These are phyloP conservation scores for Salix purpurea DNA, from an alignment of 345 rosid genomes.

Conservation along the genomic window DNA sequence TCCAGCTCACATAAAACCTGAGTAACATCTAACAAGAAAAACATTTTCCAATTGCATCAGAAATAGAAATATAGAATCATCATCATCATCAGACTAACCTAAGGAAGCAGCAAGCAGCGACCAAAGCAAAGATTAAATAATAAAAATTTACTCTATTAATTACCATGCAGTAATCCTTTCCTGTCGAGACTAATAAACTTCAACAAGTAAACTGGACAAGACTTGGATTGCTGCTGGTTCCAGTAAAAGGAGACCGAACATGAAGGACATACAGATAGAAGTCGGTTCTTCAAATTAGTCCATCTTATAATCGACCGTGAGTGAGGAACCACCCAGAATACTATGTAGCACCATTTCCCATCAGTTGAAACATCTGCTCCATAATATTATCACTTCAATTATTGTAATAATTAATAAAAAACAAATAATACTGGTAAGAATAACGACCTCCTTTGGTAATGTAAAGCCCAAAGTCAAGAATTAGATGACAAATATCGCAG, in stretches of 20 bases:
- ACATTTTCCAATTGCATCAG: slow-evolving; percentile 11
- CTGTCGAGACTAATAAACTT: slow-evolving; percentile 64
- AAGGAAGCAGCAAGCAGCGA: not conserved
- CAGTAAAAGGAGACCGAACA: slow-evolving; percentile 39
- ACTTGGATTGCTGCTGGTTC: slow-evolving; percentile 25
- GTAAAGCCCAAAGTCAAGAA: slow-evolving; percentile 76
- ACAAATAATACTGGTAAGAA: not conserved
- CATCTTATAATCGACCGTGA: slow-evolving; percentile 51
- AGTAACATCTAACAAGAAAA: slow-evolving; percentile 60
- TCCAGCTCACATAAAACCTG: slow-evolving; percentile 76
- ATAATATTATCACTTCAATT: not conserved
- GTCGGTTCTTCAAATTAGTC: slow-evolving; percentile 68
- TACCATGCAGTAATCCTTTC: slow-evolving; percentile 74
- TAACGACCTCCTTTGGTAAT: slow-evolving; percentile 66
- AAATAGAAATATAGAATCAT: not conserved
- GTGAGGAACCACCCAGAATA: slow-evolving; percentile 70
- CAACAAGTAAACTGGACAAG: slow-evolving; percentile 61
- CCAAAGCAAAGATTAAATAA: not conserved
- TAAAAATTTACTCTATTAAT: not conserved
- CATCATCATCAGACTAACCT: not conserved
- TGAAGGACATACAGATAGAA: slow-evolving; percentile 63
- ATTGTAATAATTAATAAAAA: not conserved
- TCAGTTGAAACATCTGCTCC: slow-evolving; percentile 80
- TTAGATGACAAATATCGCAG: slow-evolving; percentile 63
- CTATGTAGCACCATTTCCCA: slow-evolving; percentile 79